Evolutionary conservation across 169 alveolate species (phyloP).

Genomic region (Eimeria nieschulzi): DNA sequence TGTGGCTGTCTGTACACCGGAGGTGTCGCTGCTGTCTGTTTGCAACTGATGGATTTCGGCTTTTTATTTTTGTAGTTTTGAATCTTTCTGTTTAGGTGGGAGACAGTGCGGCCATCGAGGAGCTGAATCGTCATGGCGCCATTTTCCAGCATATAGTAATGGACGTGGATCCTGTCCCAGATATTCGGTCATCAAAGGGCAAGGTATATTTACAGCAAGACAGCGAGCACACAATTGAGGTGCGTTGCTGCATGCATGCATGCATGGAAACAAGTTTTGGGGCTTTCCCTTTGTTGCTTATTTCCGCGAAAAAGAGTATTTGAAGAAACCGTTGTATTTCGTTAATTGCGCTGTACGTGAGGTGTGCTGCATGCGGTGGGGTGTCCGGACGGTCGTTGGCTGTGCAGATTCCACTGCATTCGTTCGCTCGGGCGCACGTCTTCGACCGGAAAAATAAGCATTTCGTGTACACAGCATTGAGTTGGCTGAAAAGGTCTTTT

Average conservation of each 20-base stretch:
- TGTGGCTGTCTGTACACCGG: too few relatives aligned
- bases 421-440: conserved; percentile 29
- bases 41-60: too few relatives aligned
- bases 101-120: conserved; percentile 22
- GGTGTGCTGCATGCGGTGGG: too few relatives aligned
- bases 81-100: conserved; percentile 14
- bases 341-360: too few relatives aligned
- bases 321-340: too few relatives aligned
- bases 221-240: neutral
- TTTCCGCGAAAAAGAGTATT: too few relatives aligned
- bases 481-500: neutral
- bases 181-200: conserved; percentile 16
- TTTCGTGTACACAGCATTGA: neutral
- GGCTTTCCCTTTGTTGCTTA: neutral
- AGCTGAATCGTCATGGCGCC: conserved; percentile 38
- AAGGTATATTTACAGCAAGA: conserved; percentile 21
- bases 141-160: conserved; percentile 13
- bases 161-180: conserved; percentile 44
- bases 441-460: neutral
- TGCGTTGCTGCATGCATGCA: neutral
- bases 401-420: conserved; percentile 38
- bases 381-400: neutral
- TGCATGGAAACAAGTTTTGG: too few relatives aligned
- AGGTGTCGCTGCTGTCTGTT: too few relatives aligned
- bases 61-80: too few relatives aligned